Percentiles rank a stretch among this genome's conserved stretches.
Conservation (phyloP, 805 yeast genomes). For the Cyberlindnera samutprakarnensis region DNA sequence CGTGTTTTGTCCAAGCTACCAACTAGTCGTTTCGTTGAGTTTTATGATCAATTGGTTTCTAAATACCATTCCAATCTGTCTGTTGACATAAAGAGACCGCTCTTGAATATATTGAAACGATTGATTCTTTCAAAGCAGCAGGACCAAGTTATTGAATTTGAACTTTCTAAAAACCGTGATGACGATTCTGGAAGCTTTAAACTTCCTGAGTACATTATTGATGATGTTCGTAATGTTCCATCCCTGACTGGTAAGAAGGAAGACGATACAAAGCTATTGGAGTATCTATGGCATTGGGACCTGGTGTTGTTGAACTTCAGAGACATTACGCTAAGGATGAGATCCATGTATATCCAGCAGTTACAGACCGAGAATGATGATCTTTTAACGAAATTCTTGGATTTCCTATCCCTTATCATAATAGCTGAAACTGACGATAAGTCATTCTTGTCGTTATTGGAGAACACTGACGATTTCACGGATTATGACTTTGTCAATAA, state of each 20-base stretch:
- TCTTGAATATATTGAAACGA: slow-evolving; percentile 30
- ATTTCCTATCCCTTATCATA: slow-evolving; percentile 47
- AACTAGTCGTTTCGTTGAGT: slow-evolving; percentile 23
- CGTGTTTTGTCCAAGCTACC: slow-evolving; percentile 27
- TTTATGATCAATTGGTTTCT: slow-evolving; percentile 29
- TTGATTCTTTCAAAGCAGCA: slow-evolving; percentile 44
- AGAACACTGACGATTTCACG: slow-evolving; percentile 18
- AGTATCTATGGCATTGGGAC: slow-evolving; percentile 63
- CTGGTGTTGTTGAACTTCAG: slow-evolving; percentile 54
- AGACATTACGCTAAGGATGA: slow-evolving; percentile 55
- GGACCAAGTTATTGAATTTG: slow-evolving; percentile 53
- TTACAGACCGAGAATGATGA: slow-evolving; percentile 36
- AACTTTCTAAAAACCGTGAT: slow-evolving; percentile 38
- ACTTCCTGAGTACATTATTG: slow-evolving; percentile 29
- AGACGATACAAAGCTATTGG: slow-evolving; percentile 28
- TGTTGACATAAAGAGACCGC: slow-evolving; percentile 36
- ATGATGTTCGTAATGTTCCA: slow-evolving; percentile 22
- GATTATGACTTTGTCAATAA: slow-evolving; percentile 11
- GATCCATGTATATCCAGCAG: slow-evolving; percentile 53
- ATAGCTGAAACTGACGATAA: slow-evolving; percentile 27
- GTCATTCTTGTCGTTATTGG: slow-evolving; percentile 16
- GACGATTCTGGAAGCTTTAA: slow-evolving; percentile 18
- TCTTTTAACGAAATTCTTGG: slow-evolving; percentile 42
- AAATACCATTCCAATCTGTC: slow-evolving; percentile 22
- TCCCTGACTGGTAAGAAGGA: slow-evolving; percentile 33